Base-by-base conservation (phyloP, 768 basidiomycete species). In the Lentinula raphanica region DNA sequence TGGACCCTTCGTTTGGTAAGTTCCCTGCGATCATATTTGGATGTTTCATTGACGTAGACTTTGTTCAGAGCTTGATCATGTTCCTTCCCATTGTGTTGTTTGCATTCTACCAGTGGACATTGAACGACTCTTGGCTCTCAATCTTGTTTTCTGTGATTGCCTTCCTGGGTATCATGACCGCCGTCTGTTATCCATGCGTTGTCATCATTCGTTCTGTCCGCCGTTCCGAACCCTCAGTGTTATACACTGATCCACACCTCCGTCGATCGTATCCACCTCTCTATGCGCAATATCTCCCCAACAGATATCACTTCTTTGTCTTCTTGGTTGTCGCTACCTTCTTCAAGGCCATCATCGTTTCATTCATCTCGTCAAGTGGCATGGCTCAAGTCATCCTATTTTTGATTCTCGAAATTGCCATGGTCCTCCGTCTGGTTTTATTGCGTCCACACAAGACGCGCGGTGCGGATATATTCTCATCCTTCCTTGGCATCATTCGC, bases 31-130 rank as follows among this genome's bases (percentile, higher is more conserved):
- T 59, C 13, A 29, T 23, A 58, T 23, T 58, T 28, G 54, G 42
- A 29, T 19, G 3, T 53, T 25, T 23, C 44, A 44, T 53, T 17
- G 15, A 57, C 9, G 6, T 12, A 9, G 5, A 46, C 8, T 23
- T n/a, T 49, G 36, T 44, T 9, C 48, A 88, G 86, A 82, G 77
- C 15, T 70, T 94, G n/a, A 70, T 91, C 45, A 72, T 78, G 25
- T 75, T 85, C 62, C 74, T 83, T 50, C 95, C 95, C 8, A 73
- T 93, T 59, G 71, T 85, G 60, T 82, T 89, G 60, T 92, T 97
- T 63, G 76, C 83, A 7, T 82, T 97, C 66, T 94, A 88, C 69
- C 94, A 98, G 69, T 98, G 94, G 92, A 91, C 90, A 0, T 76
- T 94, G 61, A 74, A 82, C 59, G 94, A 98, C 71, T 94, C 94